A percentile compares a stretch with the other conserved stretches of the same genome.
Conservation (phyloP, 1,284 basidiomycete genomes). For the Thecaphora thlaspeos region DNA sequence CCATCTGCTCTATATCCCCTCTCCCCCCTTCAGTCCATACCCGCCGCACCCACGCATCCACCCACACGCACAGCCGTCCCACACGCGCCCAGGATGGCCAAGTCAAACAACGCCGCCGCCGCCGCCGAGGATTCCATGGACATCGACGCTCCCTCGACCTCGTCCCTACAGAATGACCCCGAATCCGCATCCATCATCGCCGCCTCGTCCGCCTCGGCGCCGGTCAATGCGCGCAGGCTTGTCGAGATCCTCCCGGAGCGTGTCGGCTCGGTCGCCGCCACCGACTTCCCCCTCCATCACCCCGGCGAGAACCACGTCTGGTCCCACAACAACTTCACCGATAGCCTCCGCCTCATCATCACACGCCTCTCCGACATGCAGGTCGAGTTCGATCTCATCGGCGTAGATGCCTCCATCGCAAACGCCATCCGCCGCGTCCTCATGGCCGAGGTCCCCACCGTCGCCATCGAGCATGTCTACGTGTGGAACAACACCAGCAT, state of each 20-base stretch:
- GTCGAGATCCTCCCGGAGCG: constrained; percentile 53
- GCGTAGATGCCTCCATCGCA: constrained; percentile 92
- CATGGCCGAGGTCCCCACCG: constrained; percentile 80
- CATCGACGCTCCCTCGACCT: constrained; percentile 23
- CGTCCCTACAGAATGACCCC: constrained; percentile 23
- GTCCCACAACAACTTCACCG: constrained; percentile 25
- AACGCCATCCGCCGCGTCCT: constrained; percentile 90
- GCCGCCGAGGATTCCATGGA: constrained; percentile 20
- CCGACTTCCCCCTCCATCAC: constrained; percentile 46
- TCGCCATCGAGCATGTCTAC: constrained; percentile 91
- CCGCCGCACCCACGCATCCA: too few species aligned
- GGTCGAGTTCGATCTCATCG: constrained; percentile 92
- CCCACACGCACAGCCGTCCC: too few species aligned
- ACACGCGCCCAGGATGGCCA: too few species aligned
- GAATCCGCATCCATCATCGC: constrained; percentile 20
- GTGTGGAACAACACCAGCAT: constrained; percentile 95
- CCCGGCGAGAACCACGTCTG: constrained; percentile 39
- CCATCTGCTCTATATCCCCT: too few species aligned
- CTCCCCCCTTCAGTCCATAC: too few species aligned
- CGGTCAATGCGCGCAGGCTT: constrained; percentile 40
- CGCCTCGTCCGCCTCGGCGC: constrained; percentile 20
- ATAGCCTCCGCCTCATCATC: constrained; percentile 35
- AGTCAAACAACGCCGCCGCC: constrained; percentile 11
- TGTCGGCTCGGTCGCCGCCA: constrained; percentile 48
- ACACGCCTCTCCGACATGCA: constrained; percentile 45